Evolutionary conservation across 2,329 filamentous ascomycete genomes (phyloP).

Genomic region (Trichoderma lentiforme): DNA sequence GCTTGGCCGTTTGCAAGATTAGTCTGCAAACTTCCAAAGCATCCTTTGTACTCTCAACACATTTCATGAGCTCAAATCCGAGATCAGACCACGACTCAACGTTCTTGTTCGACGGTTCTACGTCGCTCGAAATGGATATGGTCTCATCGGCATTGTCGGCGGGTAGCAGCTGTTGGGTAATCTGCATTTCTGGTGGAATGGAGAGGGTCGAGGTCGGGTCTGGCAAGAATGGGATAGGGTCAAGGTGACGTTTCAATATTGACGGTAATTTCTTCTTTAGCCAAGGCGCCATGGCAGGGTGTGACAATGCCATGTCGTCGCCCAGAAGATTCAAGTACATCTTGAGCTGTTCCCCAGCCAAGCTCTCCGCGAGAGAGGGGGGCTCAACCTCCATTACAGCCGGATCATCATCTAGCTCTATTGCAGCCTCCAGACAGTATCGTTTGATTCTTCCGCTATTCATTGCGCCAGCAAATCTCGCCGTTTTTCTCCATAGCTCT

Average conservation of each 20-base stretch:
- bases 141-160: neutral
- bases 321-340: conserved; percentile 50
- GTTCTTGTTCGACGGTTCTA: conserved; percentile 13
- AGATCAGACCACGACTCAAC: conserved; percentile 34
- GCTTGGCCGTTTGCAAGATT: conserved; percentile 27
- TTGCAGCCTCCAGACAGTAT: conserved; percentile 63
- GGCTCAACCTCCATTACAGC: conserved; percentile 60
- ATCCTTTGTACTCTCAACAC: conserved; percentile 28
- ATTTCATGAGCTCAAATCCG: conserved; percentile 33
- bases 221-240: conserved; percentile 61
- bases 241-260: conserved; percentile 52
- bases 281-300: conserved; percentile 60
- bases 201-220: conserved; percentile 45
- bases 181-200: conserved; percentile 26
- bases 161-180: neutral
- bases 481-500: conserved; percentile 60
- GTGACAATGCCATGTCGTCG: conserved; percentile 56
- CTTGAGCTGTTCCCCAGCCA: conserved; percentile 61
- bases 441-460: conserved; percentile 55
- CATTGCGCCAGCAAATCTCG: conserved; percentile 56
- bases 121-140: neutral
- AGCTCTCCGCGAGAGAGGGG: conserved; percentile 59
- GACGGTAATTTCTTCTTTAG: conserved; percentile 49
- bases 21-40: conserved; percentile 32
- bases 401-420: conserved; percentile 66